These are phyloP conservation scores for Aurantiochytrium sp. DNA, from an alignment of 108 stramenopile genomes.

Conservation along the genomic window DNA sequence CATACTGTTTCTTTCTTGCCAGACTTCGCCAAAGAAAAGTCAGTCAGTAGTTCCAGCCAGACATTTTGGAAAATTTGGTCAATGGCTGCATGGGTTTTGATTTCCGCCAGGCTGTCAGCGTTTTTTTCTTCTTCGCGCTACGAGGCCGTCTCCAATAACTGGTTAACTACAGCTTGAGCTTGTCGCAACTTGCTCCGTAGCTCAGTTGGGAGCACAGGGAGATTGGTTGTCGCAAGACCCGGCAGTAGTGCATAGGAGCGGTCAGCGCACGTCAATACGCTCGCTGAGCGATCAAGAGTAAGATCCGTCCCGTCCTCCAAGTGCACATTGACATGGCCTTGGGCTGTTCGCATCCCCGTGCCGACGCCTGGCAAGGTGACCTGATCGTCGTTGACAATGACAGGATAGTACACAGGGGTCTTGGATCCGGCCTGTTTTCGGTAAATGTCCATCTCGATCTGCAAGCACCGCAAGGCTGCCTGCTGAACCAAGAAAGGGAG, in stretches of 20 bases:
- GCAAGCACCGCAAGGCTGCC: not conserved
- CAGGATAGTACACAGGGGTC: not conserved
- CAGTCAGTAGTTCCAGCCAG: no score
- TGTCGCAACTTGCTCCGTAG: not conserved
- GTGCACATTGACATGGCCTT: not conserved
- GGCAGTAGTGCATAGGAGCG: not conserved
- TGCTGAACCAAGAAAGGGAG: not conserved
- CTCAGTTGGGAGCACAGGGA: not conserved
- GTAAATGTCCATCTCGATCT: not conserved
- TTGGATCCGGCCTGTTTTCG: not conserved
- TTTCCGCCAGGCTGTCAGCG: no score
- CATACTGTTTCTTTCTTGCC: no score
- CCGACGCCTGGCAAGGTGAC: not conserved
- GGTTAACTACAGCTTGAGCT: not conserved
- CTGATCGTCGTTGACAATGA: constrained; percentile 1
- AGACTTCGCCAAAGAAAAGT: no score
- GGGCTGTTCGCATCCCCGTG: not conserved
- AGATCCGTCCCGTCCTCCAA: not conserved
- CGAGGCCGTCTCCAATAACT: not conserved
- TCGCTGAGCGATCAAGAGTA: not conserved
- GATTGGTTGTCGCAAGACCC: not conserved
- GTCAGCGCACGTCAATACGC: not conserved
- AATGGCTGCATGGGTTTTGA: no score
- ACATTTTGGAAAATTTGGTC: no score
- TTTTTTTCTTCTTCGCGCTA: not conserved